These are phyloP conservation scores for Apiotrichum mycotoxinovorans DNA, from an alignment of 1,284 basidiomycete genomes.

Conservation along the genomic window DNA sequence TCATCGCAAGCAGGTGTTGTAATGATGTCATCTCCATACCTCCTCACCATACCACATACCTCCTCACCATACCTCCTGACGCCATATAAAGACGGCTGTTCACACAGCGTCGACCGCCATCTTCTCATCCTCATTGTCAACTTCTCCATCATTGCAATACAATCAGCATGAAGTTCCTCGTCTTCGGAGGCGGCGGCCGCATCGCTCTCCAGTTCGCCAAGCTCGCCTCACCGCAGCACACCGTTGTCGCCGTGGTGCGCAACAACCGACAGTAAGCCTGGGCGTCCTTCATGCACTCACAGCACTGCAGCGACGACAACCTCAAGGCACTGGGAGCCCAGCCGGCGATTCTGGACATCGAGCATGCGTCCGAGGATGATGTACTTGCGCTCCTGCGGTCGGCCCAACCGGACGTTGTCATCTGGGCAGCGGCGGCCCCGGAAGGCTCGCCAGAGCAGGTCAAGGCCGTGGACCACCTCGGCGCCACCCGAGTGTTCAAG, in stretches of 20 bases:
- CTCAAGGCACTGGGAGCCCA: conserved; percentile 55
- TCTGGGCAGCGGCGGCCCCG: conserved; percentile 67
- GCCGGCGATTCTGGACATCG: conserved; percentile 61
- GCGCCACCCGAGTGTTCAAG: conserved; percentile 68
- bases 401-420: conserved; percentile 56
- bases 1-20: too few species aligned
- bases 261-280: conserved; percentile 45
- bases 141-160: background rate
- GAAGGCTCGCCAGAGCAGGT: conserved; percentile 63
- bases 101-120: too few species aligned
- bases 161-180: conserved; percentile 32
- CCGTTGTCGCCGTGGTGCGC: conserved; percentile 62
- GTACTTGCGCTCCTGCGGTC: conserved; percentile 57
- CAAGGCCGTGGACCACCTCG: conserved; percentile 65
- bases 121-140: too few species aligned
- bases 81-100: too few species aligned
- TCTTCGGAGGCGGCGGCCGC: conserved; percentile 48
- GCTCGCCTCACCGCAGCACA: conserved; percentile 51
- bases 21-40: too few species aligned
- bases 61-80: too few species aligned
- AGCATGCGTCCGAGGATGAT: conserved; percentile 55
- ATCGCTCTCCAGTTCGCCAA: conserved; percentile 59
- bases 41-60: too few species aligned
- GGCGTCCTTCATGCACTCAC: background rate
- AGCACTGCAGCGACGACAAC: conserved; percentile 51